Evolutionary conservation across 164 flowering plant genomes (phyloP), one percentile per base, ranked within the genome.

Genomic region (Kingdonia uniflora): DNA sequence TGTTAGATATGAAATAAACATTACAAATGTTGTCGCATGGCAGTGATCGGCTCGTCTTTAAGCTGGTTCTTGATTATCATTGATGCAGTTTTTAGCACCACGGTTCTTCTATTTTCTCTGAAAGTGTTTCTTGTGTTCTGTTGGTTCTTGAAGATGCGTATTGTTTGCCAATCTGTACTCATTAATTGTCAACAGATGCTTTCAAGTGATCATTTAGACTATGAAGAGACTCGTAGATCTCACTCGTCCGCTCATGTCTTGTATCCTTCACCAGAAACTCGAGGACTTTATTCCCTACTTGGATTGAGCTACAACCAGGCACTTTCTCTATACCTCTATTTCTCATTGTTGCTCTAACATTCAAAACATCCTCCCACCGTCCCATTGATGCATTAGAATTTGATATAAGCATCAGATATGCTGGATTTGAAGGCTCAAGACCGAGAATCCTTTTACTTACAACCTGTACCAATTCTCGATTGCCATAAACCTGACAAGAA

Each of bases 301-400:
- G 76, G 20, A 80, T 73, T 54, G 71, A 72, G 64, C 81, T 79
- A 64, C 84, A 76, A 38, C 81, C 80, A 20, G 78, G 79, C 33
- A 68, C 67, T 43, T 76, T 79, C 59, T 71, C 79, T 16, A 68
- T 38, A 7, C 71, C 69, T 29, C 61, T 65, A 44, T 72, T 59
- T 71, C 67, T 72, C 77, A 73, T 73, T 21, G 51, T 58, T 1
- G 57, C 42, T 47, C 78, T 60, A 42, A 58, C 46, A 52, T 42
- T 66, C 51, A 61, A 52, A 46, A 59, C 77, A 65, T 65, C 68
- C 35, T 65, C 58, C 78, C 78, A 69, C 19, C 35, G 62, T 26
- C 75, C 73, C 1, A 53, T 38, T 16, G 71, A 71, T 12, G 80
- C 76, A 64, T 76, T 77, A 44, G 67, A 44, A 59, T 77, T 72